Evolutionary conservation across 371 early-diverging fungal genomes (phyloP).

Genomic region (Batrachochytrium dendrobatidis): DNA sequence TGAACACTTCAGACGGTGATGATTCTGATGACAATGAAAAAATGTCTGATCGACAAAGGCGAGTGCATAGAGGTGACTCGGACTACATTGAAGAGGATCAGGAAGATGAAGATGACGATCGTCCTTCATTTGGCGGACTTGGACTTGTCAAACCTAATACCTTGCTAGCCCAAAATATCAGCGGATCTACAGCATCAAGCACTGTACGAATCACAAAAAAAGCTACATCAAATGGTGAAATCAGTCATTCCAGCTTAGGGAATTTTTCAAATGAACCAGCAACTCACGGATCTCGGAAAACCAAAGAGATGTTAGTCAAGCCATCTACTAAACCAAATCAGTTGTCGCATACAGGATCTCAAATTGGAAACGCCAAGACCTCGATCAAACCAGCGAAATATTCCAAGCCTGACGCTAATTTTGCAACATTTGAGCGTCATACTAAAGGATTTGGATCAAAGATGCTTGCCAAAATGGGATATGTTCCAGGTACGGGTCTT

Average conservation of each 20-base stretch:
- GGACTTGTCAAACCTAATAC: conserved; percentile 1
- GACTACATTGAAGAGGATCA: conserved; percentile 7
- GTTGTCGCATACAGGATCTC: background rate
- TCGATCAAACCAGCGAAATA: no score
- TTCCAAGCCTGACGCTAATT: conserved; percentile 44
- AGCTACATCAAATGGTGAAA: no score
- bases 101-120: conserved; percentile 3
- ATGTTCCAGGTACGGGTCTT: conserved; percentile 74
- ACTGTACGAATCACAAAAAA: no score
- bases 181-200: no score
- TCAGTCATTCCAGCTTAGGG: no score
- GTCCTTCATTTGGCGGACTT: conserved; percentile 1
- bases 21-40: background rate
- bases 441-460: conserved; percentile 66
- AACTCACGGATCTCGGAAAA: no score
- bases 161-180: background rate
- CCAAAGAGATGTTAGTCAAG: no score
- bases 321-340: no score
- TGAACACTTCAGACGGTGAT: background rate
- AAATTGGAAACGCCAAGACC: background rate
- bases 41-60: background rate
- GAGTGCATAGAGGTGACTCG: no score
- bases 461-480: conserved; percentile 80
- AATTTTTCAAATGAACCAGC: no score
- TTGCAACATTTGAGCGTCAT: conserved; percentile 68